These are phyloP conservation scores for Nakazawaea wyomingensis DNA, from an alignment of 805 yeast species.

Conservation along the genomic window DNA sequence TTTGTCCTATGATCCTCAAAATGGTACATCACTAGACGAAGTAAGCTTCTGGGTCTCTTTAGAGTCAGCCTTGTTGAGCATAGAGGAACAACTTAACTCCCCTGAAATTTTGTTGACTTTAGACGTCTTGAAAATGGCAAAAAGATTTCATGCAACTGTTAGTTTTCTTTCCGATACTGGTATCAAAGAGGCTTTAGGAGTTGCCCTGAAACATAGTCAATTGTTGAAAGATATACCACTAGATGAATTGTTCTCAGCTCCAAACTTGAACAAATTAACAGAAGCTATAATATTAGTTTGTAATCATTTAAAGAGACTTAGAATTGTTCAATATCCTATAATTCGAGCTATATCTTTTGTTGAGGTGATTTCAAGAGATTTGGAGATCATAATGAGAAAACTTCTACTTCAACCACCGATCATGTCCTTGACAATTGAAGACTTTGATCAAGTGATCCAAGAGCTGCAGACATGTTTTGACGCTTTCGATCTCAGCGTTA, in stretches of 20 bases:
- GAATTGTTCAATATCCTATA: constrained; percentile 58
- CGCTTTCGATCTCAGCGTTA: constrained; percentile 55
- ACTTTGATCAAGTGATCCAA: constrained; percentile 31
- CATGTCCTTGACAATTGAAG: constrained; percentile 35
- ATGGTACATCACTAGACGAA: constrained; percentile 60
- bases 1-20: constrained; percentile 45
- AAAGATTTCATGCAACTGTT: constrained; percentile 75
- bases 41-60: constrained; percentile 73
- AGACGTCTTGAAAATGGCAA: constrained; percentile 58
- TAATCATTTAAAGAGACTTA: constrained; percentile 57
- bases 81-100: constrained; percentile 53
- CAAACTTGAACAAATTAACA: constrained; percentile 38
- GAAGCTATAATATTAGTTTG: constrained; percentile 44
- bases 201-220: constrained; percentile 52
- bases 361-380: constrained; percentile 58
- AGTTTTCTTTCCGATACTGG: constrained; percentile 70
- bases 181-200: constrained; percentile 45
- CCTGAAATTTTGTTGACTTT: constrained; percentile 53
- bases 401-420: constrained; percentile 34
- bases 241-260: constrained; percentile 46
- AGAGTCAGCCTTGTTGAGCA: constrained; percentile 51
- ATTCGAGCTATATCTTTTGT: constrained; percentile 58
- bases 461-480: constrained; percentile 31
- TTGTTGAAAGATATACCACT: constrained; percentile 70
- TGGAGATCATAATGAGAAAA: constrained; percentile 38